Percentiles rank a stretch among this genome's conserved stretches.
Conservation (phyloP, 2,329 filamentous ascomycete genomes). For the Hirsutella thompsonii region DNA sequence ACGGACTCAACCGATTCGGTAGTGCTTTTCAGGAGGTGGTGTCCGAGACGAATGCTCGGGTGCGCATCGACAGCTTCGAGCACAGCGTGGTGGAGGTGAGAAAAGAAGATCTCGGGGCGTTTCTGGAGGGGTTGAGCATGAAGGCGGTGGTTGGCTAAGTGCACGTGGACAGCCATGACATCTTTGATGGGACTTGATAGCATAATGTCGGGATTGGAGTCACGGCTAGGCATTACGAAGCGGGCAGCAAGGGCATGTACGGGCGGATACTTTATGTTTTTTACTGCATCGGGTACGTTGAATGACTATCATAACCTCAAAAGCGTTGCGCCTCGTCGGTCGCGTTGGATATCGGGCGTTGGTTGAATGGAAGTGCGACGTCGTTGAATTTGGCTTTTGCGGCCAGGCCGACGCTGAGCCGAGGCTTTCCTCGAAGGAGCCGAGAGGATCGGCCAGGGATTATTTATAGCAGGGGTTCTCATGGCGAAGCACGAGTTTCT, state of each 20-base stretch:
- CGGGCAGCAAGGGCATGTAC: conserved; percentile 1
- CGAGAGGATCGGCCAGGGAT: too few relatives aligned
- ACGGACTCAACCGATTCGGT: conserved; percentile 80
- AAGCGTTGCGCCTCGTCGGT: too few relatives aligned
- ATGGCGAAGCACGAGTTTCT: too few relatives aligned
- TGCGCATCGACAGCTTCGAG: conserved; percentile 93
- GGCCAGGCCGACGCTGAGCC: too few relatives aligned
- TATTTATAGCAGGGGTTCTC: too few relatives aligned
- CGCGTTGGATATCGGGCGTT: too few relatives aligned
- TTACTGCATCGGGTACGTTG: conserved; percentile 3
- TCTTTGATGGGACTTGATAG: not conserved
- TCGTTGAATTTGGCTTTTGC: too few relatives aligned
- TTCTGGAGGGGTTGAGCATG: conserved; percentile 83
- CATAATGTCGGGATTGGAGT: not conserved
- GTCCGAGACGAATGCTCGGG: conserved; percentile 75
- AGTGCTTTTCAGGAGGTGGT: conserved; percentile 94
- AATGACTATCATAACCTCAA: not conserved
- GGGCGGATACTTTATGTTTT: conserved; percentile 1
- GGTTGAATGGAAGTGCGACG: not conserved
- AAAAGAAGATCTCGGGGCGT: conserved; percentile 85
- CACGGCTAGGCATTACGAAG: not conserved
- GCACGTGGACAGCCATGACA: not conserved
- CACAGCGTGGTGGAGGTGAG: conserved; percentile 96
- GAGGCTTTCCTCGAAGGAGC: too few relatives aligned
- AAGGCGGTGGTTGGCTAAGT: conserved; percentile 63